Evolutionary conservation across 768 basidiomycete genomes (phyloP).

Genomic region (Tylopilus rubrobrunneus): DNA sequence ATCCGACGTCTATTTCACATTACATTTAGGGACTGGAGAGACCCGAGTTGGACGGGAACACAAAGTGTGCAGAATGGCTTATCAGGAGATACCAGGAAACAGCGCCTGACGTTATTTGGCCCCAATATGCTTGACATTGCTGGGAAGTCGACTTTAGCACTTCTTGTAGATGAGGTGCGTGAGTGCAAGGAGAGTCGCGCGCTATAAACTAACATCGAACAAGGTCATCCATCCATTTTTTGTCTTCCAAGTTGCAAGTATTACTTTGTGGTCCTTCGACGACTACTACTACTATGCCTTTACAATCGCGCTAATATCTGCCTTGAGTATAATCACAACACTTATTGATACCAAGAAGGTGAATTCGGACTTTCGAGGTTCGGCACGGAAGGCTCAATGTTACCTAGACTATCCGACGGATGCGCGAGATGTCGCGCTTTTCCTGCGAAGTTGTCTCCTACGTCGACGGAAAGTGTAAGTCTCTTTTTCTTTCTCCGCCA

Average conservation of each 20-base stretch:
- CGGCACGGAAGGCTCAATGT: conserved; percentile 3
- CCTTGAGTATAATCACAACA: conserved; percentile 79
- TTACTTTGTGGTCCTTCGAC: conserved; percentile 90
- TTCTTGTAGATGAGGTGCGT: conserved; percentile 86
- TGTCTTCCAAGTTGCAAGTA: conserved; percentile 95
- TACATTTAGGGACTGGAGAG: conserved; percentile 79
- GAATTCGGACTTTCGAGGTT: conserved; percentile 10
- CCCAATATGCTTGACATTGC: conserved; percentile 86
- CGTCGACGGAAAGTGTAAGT: conserved; percentile 68
- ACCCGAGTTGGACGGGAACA: conserved; percentile 66
- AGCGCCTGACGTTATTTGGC: conserved; percentile 76
- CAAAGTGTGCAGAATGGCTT: conserved; percentile 64
- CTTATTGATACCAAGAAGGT: conserved; percentile 91
- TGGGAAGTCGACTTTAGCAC: conserved; percentile 70
- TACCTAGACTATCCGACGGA: conserved; percentile 77
- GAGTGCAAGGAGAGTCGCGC: background rate
- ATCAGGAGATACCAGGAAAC: conserved; percentile 46
- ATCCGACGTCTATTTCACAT: conserved; percentile 6
- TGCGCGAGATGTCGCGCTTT: conserved; percentile 96
- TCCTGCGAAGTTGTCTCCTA: conserved; percentile 72
- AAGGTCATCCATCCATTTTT: conserved; percentile 97
- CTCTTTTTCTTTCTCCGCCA: background rate
- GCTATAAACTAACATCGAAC: conserved; percentile 1
- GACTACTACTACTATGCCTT: conserved; percentile 98
- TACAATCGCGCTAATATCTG: conserved; percentile 89